phyloP scores from a whole-genome alignment of 495 filamentous ascomycete species.

The Aspergillus cristatus region DNA sequence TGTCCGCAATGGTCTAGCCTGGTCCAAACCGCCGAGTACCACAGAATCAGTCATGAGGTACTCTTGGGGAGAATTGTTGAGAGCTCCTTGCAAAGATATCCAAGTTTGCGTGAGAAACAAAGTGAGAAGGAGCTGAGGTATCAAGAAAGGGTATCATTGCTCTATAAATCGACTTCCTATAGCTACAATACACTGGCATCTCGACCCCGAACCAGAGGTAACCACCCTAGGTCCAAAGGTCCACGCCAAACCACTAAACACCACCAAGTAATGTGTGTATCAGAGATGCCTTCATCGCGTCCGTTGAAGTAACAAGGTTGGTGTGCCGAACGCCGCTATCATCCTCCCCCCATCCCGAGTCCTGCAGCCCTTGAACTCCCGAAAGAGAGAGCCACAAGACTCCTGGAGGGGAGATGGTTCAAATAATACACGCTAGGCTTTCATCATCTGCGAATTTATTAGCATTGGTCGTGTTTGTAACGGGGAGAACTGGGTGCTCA shows the following conservation, averaged over 20 bases:
- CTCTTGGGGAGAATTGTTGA: conserved; percentile 7
- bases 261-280: conserved; percentile 42
- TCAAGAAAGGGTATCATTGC: too few relatives aligned
- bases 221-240: too few relatives aligned
- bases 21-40: neutral
- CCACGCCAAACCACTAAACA: conserved; percentile 15
- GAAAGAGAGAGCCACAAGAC: conserved; percentile 75
- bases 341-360: conserved; percentile 61
- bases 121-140: too few relatives aligned
- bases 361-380: conserved; percentile 81
- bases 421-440: conserved; percentile 92
- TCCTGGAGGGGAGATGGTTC: conserved; percentile 61
- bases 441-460: conserved; percentile 82
- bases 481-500: too few relatives aligned
- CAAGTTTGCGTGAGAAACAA: too few relatives aligned
- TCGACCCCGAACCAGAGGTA: too few relatives aligned
- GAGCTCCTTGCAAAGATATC: neutral
- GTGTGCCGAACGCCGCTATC: conserved; percentile 99
- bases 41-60: conserved; percentile 4
- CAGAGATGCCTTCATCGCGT: conserved; percentile 99
- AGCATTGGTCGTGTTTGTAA: too few relatives aligned
- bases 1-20: conserved; percentile 6
- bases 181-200: too few relatives aligned
- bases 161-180: too few relatives aligned
- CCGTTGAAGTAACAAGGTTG: conserved; percentile 86